Evolutionary conservation across 257 asterid species (phyloP).

Genomic region (Parsonsia alboflavescens): DNA sequence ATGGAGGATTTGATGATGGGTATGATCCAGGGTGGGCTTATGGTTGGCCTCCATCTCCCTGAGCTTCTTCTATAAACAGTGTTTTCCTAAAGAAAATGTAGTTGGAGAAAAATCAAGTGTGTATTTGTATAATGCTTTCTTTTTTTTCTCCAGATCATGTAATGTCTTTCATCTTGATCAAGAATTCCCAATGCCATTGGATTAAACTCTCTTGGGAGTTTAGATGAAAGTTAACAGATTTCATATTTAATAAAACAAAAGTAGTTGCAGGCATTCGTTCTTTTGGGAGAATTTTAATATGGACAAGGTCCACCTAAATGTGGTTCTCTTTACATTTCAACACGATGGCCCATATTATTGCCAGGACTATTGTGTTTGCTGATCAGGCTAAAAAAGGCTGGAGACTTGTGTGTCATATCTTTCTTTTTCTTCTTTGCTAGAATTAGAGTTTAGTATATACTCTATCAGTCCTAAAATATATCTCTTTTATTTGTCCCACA

Average conservation of each 20-base stretch:
- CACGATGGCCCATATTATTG: no score
- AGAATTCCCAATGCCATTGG: not conserved
- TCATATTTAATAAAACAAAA: not conserved
- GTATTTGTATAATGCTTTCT: not conserved
- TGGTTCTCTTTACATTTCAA: no score
- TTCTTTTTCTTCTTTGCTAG: no score
- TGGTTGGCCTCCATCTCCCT: constrained; percentile 54
- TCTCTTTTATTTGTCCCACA: no score
- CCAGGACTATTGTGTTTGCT: no score
- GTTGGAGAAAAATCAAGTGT: not conserved
- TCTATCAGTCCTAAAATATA: no score
- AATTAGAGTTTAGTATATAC: no score
- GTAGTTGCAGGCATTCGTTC: no score
- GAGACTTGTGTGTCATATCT: no score
- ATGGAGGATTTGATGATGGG: constrained; percentile 28
- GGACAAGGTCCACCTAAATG: no score
- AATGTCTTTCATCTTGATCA: not conserved
- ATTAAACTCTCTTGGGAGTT: not conserved
- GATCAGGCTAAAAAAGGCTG: no score
- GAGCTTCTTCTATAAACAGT: not conserved
- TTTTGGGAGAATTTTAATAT: no score
- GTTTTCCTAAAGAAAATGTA: not conserved
- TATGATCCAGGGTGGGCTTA: constrained; percentile 21
- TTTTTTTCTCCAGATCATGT: not conserved
- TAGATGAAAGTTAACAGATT: not conserved